Conservation (phyloP, 768 basidiomycete species). For the Rubroboletus satanas region DNA sequence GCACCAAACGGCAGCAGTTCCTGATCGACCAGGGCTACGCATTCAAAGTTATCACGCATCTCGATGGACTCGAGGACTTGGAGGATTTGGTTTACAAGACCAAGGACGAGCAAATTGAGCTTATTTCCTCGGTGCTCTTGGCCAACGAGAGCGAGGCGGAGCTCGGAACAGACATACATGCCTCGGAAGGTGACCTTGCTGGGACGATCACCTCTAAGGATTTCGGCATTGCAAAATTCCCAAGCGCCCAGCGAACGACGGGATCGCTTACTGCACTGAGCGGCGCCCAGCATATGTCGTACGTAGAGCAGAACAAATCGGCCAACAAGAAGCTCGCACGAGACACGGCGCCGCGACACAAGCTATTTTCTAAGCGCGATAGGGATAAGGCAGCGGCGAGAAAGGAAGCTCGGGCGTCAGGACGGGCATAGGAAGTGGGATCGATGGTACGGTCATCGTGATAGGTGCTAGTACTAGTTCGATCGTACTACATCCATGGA, state of each 20-base stretch:
- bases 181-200: conserved; percentile 79
- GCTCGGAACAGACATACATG: conserved; percentile 77
- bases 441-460: conserved; percentile 4
- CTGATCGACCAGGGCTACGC: conserved; percentile 98
- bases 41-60: conserved; percentile 98
- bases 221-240: conserved; percentile 67
- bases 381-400: conserved; percentile 60
- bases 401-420: conserved; percentile 39
- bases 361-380: conserved; percentile 79
- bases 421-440: conserved; percentile 23
- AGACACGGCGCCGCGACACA: conserved; percentile 57
- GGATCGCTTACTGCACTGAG: conserved; percentile 81
- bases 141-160: conserved; percentile 90
- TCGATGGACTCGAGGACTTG: conserved; percentile 85
- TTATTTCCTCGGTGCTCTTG: conserved; percentile 87
- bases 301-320: conserved; percentile 87
- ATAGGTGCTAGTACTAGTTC: conserved; percentile 4
- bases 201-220: conserved; percentile 86
- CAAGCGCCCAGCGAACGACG: conserved; percentile 68
- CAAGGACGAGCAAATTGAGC: conserved; percentile 90
- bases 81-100: conserved; percentile 90
- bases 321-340: conserved; percentile 76
- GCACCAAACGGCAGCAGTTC: conserved; percentile 97
- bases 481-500: conserved; percentile 13
- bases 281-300: conserved; percentile 90